Evolutionary conservation across 192 early-diverging fungal species (phyloP).

Genomic region (Coemansia sp.): DNA sequence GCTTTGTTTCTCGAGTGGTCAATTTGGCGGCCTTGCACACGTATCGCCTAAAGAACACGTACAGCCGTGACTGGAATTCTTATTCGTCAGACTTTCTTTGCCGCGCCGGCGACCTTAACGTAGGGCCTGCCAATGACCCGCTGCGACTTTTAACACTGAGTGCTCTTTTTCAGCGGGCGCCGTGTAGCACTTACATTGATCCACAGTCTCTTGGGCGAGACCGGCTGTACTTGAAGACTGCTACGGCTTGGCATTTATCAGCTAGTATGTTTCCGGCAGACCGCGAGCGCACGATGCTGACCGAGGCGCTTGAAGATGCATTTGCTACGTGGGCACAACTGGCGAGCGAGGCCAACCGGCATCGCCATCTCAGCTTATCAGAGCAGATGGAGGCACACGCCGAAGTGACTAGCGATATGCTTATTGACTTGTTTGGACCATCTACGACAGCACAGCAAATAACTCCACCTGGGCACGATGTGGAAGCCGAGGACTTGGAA

Average conservation of each 20-base stretch:
- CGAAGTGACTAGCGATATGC: slow-evolving; percentile 47
- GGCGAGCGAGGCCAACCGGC: slow-evolving; percentile 17
- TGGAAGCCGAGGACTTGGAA: slow-evolving; percentile 1
- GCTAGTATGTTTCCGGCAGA: slow-evolving; percentile 42
- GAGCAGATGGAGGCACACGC: slow-evolving; percentile 47
- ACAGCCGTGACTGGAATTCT: slow-evolving; percentile 44
- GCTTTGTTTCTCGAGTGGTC: slow-evolving; percentile 15
- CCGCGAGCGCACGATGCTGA: slow-evolving; percentile 48
- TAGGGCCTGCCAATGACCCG: slow-evolving; percentile 50
- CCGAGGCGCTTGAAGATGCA: slow-evolving; percentile 45
- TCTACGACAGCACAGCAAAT: slow-evolving; percentile 11
- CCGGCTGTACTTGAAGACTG: slow-evolving; percentile 38
- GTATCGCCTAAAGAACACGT: slow-evolving; percentile 47
- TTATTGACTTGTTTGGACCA: slow-evolving; percentile 43
- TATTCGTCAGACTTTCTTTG: slow-evolving; percentile 27
- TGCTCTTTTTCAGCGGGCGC: slow-evolving; percentile 33
- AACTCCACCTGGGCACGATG: slow-evolving; percentile 18
- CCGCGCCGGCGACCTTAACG: slow-evolving; percentile 41
- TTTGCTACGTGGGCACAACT: slow-evolving; percentile 48
- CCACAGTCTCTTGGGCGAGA: slow-evolving; percentile 28
- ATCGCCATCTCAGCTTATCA: slow-evolving; percentile 31
- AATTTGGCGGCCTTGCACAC: slow-evolving; percentile 32
- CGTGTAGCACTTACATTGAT: slow-evolving; percentile 40
- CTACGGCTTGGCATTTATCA: slow-evolving; percentile 37
- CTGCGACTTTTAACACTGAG: slow-evolving; percentile 29